Percentiles rank a stretch among this genome's conserved stretches.
phyloP scores from a whole-genome alignment of 495 filamentous ascomycete species.

The Penicillium ochrochloron region DNA sequence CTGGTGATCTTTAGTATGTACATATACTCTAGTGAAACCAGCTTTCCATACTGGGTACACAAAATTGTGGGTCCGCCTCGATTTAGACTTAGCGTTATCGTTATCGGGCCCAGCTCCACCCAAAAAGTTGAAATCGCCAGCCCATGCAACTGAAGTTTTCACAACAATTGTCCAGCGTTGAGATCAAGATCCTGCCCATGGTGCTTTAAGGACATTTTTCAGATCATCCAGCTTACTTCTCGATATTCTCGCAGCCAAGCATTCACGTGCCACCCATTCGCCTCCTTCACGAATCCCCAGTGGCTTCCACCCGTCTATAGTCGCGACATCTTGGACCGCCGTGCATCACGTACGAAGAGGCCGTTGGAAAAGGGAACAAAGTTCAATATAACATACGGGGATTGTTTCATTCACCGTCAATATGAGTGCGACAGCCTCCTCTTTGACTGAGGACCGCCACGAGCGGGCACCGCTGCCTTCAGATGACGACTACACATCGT shows the following conservation, averaged over 20 bases:
- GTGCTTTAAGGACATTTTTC: background rate
- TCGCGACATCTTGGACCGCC: background rate
- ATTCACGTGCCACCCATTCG: background rate
- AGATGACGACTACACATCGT: constrained; percentile 47
- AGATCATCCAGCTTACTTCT: background rate
- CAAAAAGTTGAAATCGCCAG: constrained; percentile 34
- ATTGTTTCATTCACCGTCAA: constrained; percentile 7
- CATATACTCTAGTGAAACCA: background rate
- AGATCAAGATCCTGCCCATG: background rate
- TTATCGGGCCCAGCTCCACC: constrained; percentile 29
- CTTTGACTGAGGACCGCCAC: constrained; percentile 6
- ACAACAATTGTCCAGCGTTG: background rate
- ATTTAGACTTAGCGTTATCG: constrained; percentile 20
- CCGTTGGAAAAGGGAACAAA: background rate
- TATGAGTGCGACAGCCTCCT: constrained; percentile 21
- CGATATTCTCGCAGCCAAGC: background rate
- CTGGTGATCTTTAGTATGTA: background rate
- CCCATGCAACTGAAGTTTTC: constrained; percentile 21
- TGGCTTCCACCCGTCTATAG: background rate
- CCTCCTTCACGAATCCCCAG: background rate
- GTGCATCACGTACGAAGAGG: background rate
- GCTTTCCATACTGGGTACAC: background rate
- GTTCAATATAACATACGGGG: background rate
- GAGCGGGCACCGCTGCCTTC: constrained; percentile 7
- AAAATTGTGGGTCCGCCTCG: background rate